phyloP scores from a whole-genome alignment of 176 grass and related monocot species.

The Rhynchospora breviuscula region DNA sequence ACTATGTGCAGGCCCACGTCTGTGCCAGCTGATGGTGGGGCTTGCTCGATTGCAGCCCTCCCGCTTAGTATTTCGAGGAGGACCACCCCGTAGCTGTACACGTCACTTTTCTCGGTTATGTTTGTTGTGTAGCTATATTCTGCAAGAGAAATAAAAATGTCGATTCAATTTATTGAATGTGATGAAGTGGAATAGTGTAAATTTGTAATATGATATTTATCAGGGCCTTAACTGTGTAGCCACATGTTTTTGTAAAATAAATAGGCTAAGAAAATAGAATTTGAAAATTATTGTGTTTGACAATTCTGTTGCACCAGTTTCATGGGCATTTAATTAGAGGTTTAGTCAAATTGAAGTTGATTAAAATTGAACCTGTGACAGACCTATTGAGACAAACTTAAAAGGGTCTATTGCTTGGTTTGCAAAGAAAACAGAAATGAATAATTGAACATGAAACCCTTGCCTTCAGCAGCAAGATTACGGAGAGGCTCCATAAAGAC shows the following conservation, averaged over 20 bases:
- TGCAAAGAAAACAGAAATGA: background rate
- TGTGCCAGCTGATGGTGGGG: conserved; percentile 12
- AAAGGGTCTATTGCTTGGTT: conserved; percentile 9
- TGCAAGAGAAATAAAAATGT: conserved; percentile 28
- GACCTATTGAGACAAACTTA: background rate
- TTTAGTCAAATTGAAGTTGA: background rate
- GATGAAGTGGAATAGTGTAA: background rate
- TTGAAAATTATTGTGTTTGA: background rate
- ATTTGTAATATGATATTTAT: background rate
- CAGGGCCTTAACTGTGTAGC: background rate
- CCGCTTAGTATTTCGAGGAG: conserved; percentile 88
- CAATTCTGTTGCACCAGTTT: background rate
- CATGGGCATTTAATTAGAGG: background rate
- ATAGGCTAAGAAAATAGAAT: background rate
- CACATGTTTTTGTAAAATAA: background rate
- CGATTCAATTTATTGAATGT: background rate
- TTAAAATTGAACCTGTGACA: conserved; percentile 6
- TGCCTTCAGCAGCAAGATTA: conserved; percentile 24
- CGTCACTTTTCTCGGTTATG: conserved; percentile 93
- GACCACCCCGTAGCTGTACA: conserved; percentile 92
- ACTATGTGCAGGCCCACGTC: conserved; percentile 74
- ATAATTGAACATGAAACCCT: conserved; percentile 12
- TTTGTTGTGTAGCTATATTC: conserved; percentile 83
- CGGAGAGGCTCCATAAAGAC: conserved; percentile 21
- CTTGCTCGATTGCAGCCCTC: conserved; percentile 53